A percentile compares a stretch with the other conserved stretches of the same genome.
These are phyloP conservation scores for Daldinia caldariorum DNA, from an alignment of 495 filamentous ascomycete species.

Conservation along the genomic window DNA sequence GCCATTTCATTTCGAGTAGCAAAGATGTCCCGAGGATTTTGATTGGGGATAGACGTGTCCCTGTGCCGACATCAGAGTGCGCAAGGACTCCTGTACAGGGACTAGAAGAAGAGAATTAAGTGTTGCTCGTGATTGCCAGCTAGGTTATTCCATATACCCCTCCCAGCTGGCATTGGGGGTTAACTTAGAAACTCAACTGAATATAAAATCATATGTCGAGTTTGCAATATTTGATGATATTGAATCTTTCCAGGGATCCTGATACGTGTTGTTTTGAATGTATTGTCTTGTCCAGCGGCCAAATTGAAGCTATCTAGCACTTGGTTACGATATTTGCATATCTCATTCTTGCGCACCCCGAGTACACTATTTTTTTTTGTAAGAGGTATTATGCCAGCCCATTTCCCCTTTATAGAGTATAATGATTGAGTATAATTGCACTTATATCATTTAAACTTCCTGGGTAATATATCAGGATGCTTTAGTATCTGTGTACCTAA, in stretches of 20 bases:
- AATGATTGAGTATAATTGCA: background rate
- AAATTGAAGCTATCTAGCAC: no score
- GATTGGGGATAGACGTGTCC: conserved; percentile 20
- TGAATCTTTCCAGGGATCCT: background rate
- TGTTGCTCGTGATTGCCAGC: conserved; percentile 29
- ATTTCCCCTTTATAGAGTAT: no score
- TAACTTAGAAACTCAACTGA: conserved; percentile 35
- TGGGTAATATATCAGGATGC: background rate
- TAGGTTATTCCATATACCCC: conserved; percentile 46
- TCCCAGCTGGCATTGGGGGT: conserved; percentile 33
- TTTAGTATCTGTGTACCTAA: no score
- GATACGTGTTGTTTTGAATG: background rate
- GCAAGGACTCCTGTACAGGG: conserved; percentile 32
- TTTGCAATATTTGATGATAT: conserved; percentile 6
- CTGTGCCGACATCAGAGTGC: conserved; percentile 18
- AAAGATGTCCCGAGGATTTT: conserved; percentile 24
- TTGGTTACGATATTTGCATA: no score
- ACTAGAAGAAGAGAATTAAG: conserved; percentile 16
- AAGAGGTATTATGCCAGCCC: no score
- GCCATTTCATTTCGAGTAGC: conserved; percentile 26
- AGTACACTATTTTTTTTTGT: no score
- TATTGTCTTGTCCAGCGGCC: no score
- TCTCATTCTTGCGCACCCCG: no score
- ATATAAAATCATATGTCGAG: conserved; percentile 38
- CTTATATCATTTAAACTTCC: background rate